Conservation (phyloP, 31 red algal species). For the Odonthalia washingtoniensis region DNA sequence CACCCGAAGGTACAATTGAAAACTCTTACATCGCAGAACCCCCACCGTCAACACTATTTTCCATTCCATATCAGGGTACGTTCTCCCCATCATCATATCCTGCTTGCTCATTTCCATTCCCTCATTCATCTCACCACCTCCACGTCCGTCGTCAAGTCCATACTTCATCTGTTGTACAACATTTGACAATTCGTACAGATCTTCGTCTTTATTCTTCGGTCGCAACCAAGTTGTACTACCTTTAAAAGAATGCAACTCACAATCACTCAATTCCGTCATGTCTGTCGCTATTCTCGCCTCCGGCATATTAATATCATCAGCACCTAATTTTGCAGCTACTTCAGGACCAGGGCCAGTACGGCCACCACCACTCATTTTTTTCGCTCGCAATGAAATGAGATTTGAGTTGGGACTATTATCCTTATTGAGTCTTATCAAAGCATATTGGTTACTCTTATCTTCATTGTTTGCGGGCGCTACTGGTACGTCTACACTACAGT, state of each 20-base stretch:
- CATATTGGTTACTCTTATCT: constrained; percentile 11
- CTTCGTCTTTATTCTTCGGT: constrained; percentile 38
- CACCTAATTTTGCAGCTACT: too few relatives aligned
- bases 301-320: not conserved
- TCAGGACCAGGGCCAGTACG: not conserved
- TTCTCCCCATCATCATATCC: constrained; percentile 4
- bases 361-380: constrained; percentile 31
- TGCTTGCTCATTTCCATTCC: too few relatives aligned
- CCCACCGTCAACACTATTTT: not conserved
- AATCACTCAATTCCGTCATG: constrained; percentile 12
- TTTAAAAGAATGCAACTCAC: constrained; percentile 46
- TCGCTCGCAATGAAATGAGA: constrained; percentile 48
- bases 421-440: constrained; percentile 47
- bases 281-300: not conserved
- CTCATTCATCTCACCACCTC: constrained; percentile 1
- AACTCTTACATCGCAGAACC: not conserved
- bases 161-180: constrained; percentile 37
- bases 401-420: constrained; percentile 36
- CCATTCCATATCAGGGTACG: too few relatives aligned
- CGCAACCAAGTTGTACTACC: constrained; percentile 59
- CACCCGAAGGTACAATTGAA: not conserved
- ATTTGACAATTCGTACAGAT: constrained; percentile 49
- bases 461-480: too few relatives aligned
- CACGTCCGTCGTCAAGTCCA: constrained; percentile 25
- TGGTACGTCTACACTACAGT: constrained; percentile 32